Conservation (phyloP, 1,284 basidiomycete genomes). For the Tylopilus sp. region DNA sequence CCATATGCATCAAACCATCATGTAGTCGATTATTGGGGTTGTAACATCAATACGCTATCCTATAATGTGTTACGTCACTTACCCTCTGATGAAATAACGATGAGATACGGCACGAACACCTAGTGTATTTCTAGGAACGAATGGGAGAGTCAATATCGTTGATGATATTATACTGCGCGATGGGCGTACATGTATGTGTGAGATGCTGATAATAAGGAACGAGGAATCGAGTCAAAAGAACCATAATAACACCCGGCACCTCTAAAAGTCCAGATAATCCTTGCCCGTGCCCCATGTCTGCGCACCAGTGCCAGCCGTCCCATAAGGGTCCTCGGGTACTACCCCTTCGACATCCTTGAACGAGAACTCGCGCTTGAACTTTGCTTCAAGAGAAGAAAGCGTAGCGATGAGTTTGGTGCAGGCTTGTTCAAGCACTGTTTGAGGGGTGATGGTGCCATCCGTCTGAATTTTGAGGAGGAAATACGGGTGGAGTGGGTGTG, state of each 20-base stretch:
- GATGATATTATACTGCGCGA: neutral
- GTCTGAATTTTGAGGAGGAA: constrained; percentile 96
- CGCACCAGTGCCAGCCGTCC: constrained; percentile 37
- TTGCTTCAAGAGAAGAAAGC: constrained; percentile 61
- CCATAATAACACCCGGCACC: neutral
- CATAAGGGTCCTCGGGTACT: constrained; percentile 59
- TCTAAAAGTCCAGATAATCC: constrained; percentile 68
- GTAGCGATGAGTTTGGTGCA: constrained; percentile 81
- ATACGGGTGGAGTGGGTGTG: constrained; percentile 92
- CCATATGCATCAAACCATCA: neutral
- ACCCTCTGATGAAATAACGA: neutral
- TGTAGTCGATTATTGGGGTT: neutral
- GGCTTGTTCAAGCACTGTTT: constrained; percentile 80
- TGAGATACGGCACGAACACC: neutral
- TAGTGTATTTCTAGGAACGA: neutral
- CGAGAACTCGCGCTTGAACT: constrained; percentile 75
- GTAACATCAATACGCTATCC: neutral
- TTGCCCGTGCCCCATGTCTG: constrained; percentile 45
- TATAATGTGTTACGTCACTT: neutral
- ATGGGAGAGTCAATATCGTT: neutral
- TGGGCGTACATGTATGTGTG: constrained; percentile 7
- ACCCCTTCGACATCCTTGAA: constrained; percentile 63
- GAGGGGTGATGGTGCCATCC: constrained; percentile 82
- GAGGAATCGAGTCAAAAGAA: neutral
- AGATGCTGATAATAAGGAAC: neutral